These are phyloP conservation scores for Cryphonectria nitschkei DNA, from an alignment of 2,329 filamentous ascomycete species.

Conservation along the genomic window DNA sequence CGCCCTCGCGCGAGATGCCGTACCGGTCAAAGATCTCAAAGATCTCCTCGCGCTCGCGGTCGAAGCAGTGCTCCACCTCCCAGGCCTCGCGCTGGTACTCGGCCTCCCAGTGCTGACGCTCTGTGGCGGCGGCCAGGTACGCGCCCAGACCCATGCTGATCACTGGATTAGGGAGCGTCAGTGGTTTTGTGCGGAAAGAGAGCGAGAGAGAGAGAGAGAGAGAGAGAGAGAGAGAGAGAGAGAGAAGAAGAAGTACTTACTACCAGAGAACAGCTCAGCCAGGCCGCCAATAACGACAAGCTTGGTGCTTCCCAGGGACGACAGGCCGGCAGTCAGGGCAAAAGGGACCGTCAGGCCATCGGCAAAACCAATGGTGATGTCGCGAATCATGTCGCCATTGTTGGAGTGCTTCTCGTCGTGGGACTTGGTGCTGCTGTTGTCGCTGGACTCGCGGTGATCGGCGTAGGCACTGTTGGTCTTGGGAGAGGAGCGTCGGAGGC, in stretches of 20 bases:
- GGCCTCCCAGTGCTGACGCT: constrained; percentile 54
- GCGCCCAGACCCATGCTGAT: constrained; percentile 80
- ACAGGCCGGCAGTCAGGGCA: constrained; percentile 75
- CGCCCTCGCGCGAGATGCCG: constrained; percentile 48
- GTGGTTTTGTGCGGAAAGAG: neutral
- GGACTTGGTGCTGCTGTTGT: neutral
- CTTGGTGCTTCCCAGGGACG: constrained; percentile 60
- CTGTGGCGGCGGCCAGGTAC: constrained; percentile 68
- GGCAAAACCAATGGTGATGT: constrained; percentile 75
- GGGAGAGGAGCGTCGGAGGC: constrained; percentile 22
- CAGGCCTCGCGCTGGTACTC: constrained; percentile 50
- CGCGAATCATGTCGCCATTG: constrained; percentile 55
- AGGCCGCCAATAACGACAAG: constrained; percentile 19
- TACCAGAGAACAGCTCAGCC: constrained; percentile 74
- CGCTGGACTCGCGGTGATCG: constrained; percentile 13
- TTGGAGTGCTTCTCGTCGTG: constrained; percentile 36
- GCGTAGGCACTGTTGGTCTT: neutral
- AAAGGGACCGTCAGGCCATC: constrained; percentile 82
- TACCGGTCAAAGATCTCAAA: constrained; percentile 53
- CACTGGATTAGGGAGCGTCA: constrained; percentile 34
- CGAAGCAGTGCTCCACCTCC: constrained; percentile 48
- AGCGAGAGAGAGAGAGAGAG: neutral
- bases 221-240: neutral
- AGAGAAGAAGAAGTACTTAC: neutral
- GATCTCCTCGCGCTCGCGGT: constrained; percentile 50